phyloP scores from a whole-genome alignment of 139 green algal species.

The Pleodorina starrii region DNA sequence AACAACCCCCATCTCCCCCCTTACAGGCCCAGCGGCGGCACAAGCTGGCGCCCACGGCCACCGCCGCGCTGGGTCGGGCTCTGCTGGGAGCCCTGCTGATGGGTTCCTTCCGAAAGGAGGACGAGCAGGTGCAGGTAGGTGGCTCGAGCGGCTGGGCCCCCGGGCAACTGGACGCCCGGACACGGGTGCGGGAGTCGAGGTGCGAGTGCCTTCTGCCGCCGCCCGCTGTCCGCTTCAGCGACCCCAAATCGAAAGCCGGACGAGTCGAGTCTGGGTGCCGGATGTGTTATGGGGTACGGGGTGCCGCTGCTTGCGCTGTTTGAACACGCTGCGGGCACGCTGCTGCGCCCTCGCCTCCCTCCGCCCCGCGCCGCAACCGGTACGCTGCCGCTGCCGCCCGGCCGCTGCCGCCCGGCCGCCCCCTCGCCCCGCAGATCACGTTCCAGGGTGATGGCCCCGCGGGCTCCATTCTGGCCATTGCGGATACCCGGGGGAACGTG shows the following conservation, averaged over 20 bases:
- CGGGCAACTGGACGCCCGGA: not conserved
- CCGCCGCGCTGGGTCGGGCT: slow-evolving; percentile 86
- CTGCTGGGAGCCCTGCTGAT: slow-evolving; percentile 90
- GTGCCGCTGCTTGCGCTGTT: too few relatives aligned
- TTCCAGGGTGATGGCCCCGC: slow-evolving; percentile 89
- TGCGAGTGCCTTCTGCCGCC: too few relatives aligned
- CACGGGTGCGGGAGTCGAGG: not conserved
- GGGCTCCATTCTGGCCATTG: slow-evolving; percentile 69
- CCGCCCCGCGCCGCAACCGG: too few relatives aligned
- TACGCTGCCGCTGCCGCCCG: not conserved
- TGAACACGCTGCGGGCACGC: too few relatives aligned
- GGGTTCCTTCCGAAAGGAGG: slow-evolving; percentile 84
- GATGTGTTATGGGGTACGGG: too few relatives aligned
- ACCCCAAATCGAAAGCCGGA: too few relatives aligned
- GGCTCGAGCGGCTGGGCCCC: too few relatives aligned
- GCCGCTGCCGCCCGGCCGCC: too few relatives aligned
- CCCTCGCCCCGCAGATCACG: slow-evolving; percentile 73
- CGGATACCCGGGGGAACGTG: slow-evolving; percentile 73
- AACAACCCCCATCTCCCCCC: too few relatives aligned
- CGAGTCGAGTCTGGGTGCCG: too few relatives aligned
- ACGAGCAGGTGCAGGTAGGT: slow-evolving; percentile 72
- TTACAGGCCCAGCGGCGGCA: slow-evolving; percentile 69
- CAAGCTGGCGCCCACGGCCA: slow-evolving; percentile 87
- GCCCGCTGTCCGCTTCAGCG: too few relatives aligned
- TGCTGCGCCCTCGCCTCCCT: too few relatives aligned